Evolutionary conservation across 495 filamentous ascomycete genomes (phyloP).

Genomic region (Tuber melanosporum): DNA sequence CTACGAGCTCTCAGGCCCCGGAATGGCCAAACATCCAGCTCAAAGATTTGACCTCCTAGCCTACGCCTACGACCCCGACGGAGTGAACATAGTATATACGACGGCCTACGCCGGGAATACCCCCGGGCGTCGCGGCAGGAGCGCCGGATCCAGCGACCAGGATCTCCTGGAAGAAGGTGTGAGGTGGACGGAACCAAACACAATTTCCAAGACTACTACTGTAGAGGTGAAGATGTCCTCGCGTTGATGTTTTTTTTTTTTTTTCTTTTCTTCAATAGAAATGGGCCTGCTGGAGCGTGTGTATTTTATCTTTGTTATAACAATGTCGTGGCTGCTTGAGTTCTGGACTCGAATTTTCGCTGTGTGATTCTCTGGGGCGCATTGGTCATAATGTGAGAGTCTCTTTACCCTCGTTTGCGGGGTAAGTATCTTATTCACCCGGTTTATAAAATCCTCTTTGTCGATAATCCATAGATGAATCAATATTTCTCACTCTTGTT

Average conservation of each 20-base stretch:
- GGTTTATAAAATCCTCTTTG: background rate
- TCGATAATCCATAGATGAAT: background rate
- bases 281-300: background rate
- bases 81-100: conserved; percentile 10
- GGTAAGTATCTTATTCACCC: background rate
- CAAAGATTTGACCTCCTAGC: conserved; percentile 23
- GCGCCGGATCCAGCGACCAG: conserved; percentile 11
- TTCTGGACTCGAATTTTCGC: background rate
- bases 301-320: background rate
- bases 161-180: conserved; percentile 9
- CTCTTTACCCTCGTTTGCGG: background rate
- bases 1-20: conserved; percentile 6
- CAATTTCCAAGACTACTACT: conserved; percentile 30
- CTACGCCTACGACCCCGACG: conserved; percentile 30
- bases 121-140: background rate
- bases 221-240: conserved; percentile 15
- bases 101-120: conserved; percentile 10
- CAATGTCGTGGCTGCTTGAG: background rate
- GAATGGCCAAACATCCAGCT: background rate
- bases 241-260: background rate
- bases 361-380: background rate
- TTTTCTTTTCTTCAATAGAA: background rate
- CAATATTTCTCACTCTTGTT: background rate
- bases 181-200: conserved; percentile 8
- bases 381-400: background rate